Evolutionary conservation across 805 yeast genomes (phyloP), one percentile per base, ranked within the genome.

Genomic region (Tetrapisispora fleetii): DNA sequence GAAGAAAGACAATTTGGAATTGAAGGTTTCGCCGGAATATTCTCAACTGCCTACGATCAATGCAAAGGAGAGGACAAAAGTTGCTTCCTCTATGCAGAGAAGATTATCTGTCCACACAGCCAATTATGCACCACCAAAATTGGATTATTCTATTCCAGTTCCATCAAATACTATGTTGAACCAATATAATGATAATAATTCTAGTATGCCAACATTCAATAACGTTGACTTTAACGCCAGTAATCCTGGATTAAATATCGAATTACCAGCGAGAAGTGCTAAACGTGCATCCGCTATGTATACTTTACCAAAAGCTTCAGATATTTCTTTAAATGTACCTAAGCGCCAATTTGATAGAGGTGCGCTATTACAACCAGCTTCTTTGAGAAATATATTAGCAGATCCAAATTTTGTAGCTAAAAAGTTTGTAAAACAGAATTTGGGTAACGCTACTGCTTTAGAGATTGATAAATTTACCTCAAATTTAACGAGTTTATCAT

Each of bases 381-480:
- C 44, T 22, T 51, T 73, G 40, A 56, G 64, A 22, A 59, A 49
- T 28, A 45, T 70, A 35, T 56, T 77, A 17, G 62, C 73, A 3
- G 68, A 67, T 35, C 68, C 70, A 2, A 52, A 63, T 2, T 78
- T 76, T 53, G 71, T 77, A 52, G 79, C 83, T 1, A 70, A 70
- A 22, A 49, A 56, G 2, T 80, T 72, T 56, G 75, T 80, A 3
- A 70, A 72, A 13, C 59, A 68, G 14, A 76, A 78, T 48, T 62
- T 86, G 51, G 69, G 79, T 11, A 76, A 79, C 52, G 86, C 88
- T 1, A 77, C 83, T 7, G 91, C 90, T 2, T 65, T 78, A 1
- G 85, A 81, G 51, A 83, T 86, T 33, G 89, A 85, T 56, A 79
- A 77, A 48, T 84, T 83, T 63, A 79, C 81, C 50, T 73, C 77